Evolutionary conservation across 352 stramenopile genomes (phyloP).

Genomic region (Globisporangium recalcitrans): DNA sequence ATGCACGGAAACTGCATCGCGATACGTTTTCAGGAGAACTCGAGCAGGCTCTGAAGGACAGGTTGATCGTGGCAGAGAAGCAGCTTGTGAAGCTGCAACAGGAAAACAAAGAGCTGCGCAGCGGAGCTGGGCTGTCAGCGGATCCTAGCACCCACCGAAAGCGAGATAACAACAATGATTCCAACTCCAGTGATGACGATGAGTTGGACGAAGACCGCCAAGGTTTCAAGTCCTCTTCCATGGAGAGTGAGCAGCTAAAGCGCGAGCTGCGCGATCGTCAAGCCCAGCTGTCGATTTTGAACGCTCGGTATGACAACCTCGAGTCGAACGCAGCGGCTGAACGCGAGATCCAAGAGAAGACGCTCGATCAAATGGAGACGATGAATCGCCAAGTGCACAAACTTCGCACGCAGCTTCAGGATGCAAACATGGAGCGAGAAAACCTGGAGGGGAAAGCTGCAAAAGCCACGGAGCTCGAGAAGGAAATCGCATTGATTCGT

Average conservation of each 20-base stretch:
- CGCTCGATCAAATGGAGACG: slow-evolving; percentile 83
- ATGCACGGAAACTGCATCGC: slow-evolving; percentile 41
- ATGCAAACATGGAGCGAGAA: slow-evolving; percentile 77
- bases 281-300: slow-evolving; percentile 80
- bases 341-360: slow-evolving; percentile 88
- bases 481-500: slow-evolving; percentile 64
- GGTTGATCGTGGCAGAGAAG: slow-evolving; percentile 64
- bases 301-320: slow-evolving; percentile 87
- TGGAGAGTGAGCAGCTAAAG: slow-evolving; percentile 55
- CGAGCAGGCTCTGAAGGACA: slow-evolving; percentile 65
- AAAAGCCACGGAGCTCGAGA: slow-evolving; percentile 73
- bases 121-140: not conserved
- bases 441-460: slow-evolving; percentile 49
- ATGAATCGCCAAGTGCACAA: slow-evolving; percentile 90
- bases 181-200: slow-evolving; percentile 15
- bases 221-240: slow-evolving; percentile 7
- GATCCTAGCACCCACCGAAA: slow-evolving; percentile 6
- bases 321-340: slow-evolving; percentile 78
- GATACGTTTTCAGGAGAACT: slow-evolving; percentile 52
- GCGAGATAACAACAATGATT: slow-evolving; percentile 31
- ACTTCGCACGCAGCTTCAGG: slow-evolving; percentile 76
- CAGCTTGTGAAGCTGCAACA: slow-evolving; percentile 61
- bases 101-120: slow-evolving; percentile 61
- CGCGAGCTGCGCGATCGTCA: slow-evolving; percentile 76
- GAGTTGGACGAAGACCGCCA: slow-evolving; percentile 24